phyloP scores from a whole-genome alignment of 257 asterid species.

The Echites panduratus region DNA sequence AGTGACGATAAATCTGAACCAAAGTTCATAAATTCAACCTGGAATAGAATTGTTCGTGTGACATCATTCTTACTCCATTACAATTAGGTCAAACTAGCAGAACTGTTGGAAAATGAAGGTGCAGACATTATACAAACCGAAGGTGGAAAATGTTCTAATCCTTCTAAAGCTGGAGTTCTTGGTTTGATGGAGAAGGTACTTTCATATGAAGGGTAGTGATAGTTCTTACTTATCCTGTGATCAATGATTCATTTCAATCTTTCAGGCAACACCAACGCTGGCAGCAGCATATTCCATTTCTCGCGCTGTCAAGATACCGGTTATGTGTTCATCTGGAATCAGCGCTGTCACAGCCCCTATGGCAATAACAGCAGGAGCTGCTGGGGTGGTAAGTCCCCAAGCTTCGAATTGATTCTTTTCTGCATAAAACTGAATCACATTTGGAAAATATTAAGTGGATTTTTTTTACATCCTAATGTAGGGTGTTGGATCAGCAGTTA shows the following conservation, averaged over 20 bases:
- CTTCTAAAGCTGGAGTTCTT: slow-evolving; percentile 72
- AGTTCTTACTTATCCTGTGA: not conserved
- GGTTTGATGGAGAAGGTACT: slow-evolving; percentile 84
- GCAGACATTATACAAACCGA: slow-evolving; percentile 86
- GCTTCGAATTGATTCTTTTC: not conserved
- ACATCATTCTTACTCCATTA: not conserved
- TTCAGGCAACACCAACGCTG: slow-evolving; percentile 77
- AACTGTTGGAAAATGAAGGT: slow-evolving; percentile 70
- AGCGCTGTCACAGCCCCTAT: slow-evolving; percentile 86
- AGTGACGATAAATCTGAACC: not conserved
- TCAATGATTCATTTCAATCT: not conserved
- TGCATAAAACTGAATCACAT: not conserved
- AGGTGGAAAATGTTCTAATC: slow-evolving; percentile 76
- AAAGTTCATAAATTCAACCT: not conserved
- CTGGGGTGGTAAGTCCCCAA: slow-evolving; percentile 60
- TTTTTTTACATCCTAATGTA: too few species aligned
- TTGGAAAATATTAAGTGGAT: too few species aligned
- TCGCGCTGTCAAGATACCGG: slow-evolving; percentile 69
- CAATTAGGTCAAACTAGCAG: slow-evolving; percentile 70
- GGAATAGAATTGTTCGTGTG: not conserved
- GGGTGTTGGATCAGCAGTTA: slow-evolving; percentile 95
- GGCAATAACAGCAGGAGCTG: slow-evolving; percentile 92
- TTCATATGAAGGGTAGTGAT: too few species aligned
- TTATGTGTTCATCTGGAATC: slow-evolving; percentile 88
- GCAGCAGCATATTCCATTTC: slow-evolving; percentile 89